phyloP scores from a whole-genome alignment of 371 early-diverging fungal species.

The Gilbertella persicaria region DNA sequence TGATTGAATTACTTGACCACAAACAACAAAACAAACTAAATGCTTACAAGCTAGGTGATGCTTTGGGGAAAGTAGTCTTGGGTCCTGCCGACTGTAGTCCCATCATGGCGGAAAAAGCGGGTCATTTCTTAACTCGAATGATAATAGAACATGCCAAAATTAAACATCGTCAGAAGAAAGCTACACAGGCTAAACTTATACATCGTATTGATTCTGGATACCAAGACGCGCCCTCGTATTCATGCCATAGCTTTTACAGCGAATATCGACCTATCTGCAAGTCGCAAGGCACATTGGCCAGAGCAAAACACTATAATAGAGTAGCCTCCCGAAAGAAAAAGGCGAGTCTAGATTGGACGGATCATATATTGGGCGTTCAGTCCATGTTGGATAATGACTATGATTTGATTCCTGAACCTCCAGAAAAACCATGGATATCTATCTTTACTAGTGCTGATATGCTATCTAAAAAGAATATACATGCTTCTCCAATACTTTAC shows the following conservation, averaged over 20 bases:
- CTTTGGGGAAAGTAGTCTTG: conserved; percentile 48
- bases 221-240: conserved; percentile 6
- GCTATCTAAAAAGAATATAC: conserved; percentile 23
- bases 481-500: conserved; percentile 29
- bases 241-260: conserved; percentile 8
- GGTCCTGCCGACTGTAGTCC: conserved; percentile 46
- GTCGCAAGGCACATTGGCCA: conserved; percentile 36
- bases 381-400: conserved; percentile 39
- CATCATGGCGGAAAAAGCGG: conserved; percentile 45
- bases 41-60: conserved; percentile 46
- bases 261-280: conserved; percentile 32
- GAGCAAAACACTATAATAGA: conserved; percentile 41
- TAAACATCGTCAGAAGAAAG: conserved; percentile 13
- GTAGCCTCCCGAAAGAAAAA: conserved; percentile 23
- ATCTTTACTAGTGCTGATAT: conserved; percentile 30
- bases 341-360: conserved; percentile 32
- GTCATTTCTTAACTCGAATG: conserved; percentile 46
- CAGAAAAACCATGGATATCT: conserved; percentile 45
- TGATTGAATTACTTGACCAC: conserved; percentile 43
- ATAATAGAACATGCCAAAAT: conserved; percentile 47
- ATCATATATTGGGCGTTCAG: conserved; percentile 26
- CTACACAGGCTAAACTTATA: conserved; percentile 2
- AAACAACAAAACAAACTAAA: conserved; percentile 43
- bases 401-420: conserved; percentile 25
- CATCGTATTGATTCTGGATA: conserved; percentile 34